Percentiles rank a stretch among this genome's conserved stretches.
Evolutionary conservation across 768 basidiomycete species (phyloP).

Genomic region (Tephrocybe sp.): DNA sequence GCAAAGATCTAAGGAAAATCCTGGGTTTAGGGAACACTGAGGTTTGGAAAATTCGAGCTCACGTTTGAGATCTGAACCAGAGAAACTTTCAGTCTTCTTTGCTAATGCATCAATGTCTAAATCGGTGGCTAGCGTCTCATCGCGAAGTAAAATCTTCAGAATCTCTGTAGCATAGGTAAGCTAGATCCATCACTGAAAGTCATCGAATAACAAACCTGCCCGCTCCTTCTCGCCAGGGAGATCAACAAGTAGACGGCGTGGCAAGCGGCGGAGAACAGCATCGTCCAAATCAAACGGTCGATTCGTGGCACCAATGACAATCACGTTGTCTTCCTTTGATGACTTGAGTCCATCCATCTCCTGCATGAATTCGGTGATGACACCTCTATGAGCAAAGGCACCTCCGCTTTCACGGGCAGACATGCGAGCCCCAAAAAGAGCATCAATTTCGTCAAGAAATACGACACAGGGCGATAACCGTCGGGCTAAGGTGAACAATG

Average conservation of each 20-base stretch:
- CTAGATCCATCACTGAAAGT: background rate
- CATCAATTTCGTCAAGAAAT: constrained; percentile 94
- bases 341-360: constrained; percentile 94
- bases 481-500: constrained; percentile 86
- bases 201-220: constrained; percentile 53
- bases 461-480: constrained; percentile 88
- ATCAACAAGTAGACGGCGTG: constrained; percentile 85
- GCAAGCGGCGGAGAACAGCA: constrained; percentile 86
- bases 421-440: constrained; percentile 84
- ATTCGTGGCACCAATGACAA: constrained; percentile 95
- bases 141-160: constrained; percentile 81
- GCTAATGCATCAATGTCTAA: constrained; percentile 62
- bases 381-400: constrained; percentile 80
- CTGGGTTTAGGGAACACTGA: constrained; percentile 10
- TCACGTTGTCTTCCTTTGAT: constrained; percentile 75
- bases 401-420: constrained; percentile 77
- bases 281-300: constrained; percentile 89
- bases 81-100: constrained; percentile 80
- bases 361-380: constrained; percentile 93
- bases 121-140: constrained; percentile 69
- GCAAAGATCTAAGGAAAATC: constrained; percentile 68
- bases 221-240: constrained; percentile 85
- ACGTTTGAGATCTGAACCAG: constrained; percentile 96
- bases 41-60: constrained; percentile 28
- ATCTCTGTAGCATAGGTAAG: constrained; percentile 57